Evolutionary conservation across 805 yeast species (phyloP).

Genomic region (Saturnispora quitensis): DNA sequence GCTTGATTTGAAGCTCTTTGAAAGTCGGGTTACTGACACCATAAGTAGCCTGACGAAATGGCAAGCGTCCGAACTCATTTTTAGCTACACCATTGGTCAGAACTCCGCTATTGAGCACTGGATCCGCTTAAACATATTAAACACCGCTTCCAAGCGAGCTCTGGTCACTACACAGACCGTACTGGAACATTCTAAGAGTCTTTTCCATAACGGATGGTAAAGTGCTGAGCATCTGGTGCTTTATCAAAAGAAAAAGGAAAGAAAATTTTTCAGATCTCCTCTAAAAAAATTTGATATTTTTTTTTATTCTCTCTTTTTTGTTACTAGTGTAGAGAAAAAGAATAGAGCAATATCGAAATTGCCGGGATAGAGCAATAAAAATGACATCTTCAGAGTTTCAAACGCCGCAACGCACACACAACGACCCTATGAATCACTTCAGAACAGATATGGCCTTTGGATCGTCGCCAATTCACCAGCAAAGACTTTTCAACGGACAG

Average conservation of each 20-base stretch:
- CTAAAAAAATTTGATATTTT: background rate
- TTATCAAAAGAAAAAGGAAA: background rate
- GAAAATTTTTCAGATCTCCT: conserved; percentile 1
- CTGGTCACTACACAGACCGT: conserved; percentile 4
- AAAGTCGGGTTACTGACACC: conserved; percentile 10
- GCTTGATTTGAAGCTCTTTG: conserved; percentile 17
- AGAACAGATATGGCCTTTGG: background rate
- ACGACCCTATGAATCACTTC: background rate
- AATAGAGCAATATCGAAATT: background rate
- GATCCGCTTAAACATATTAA: conserved; percentile 19
- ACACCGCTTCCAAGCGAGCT: conserved; percentile 16
- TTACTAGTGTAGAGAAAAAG: background rate
- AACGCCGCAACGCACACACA: background rate
- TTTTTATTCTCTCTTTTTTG: background rate
- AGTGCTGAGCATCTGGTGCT: conserved; percentile 1
- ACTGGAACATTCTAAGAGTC: background rate
- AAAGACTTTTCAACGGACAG: conserved; percentile 11
- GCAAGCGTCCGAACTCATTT: conserved; percentile 25
- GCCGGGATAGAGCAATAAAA: background rate
- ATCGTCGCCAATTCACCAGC: conserved; percentile 13
- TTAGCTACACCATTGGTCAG: conserved; percentile 24
- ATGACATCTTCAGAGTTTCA: conserved; percentile 3
- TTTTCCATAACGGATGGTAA: conserved; percentile 9
- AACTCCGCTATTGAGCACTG: conserved; percentile 20
- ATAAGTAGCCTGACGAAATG: conserved; percentile 16